These are phyloP conservation scores for Eutrema heterophyllum DNA, from an alignment of 345 rosid genomes.

Conservation along the genomic window DNA sequence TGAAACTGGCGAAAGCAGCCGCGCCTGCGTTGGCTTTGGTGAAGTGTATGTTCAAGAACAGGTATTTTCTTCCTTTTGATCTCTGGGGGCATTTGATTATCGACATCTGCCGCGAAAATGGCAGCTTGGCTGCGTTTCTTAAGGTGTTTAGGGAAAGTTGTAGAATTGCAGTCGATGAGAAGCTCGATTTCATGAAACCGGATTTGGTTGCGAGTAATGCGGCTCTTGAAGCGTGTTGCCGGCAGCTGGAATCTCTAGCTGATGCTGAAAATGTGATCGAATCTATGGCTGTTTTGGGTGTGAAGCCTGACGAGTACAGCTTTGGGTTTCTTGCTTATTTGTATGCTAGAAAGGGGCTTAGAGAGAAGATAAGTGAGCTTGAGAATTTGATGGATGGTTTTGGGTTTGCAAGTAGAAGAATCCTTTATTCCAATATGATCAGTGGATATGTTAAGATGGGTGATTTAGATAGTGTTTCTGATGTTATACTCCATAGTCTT, in stretches of 20 bases:
- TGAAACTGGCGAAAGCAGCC: slow-evolving; percentile 50
- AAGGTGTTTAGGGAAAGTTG: slow-evolving; percentile 66
- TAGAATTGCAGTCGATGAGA: slow-evolving; percentile 70
- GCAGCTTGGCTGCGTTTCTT: slow-evolving; percentile 46
- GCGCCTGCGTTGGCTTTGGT: slow-evolving; percentile 81
- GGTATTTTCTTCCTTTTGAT: slow-evolving; percentile 74
- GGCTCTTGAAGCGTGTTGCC: slow-evolving; percentile 69
- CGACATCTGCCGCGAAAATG: slow-evolving; percentile 50
- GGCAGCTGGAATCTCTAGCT: slow-evolving; percentile 47
- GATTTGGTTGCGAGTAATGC: slow-evolving; percentile 64
- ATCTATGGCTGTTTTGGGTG: slow-evolving; percentile 63
- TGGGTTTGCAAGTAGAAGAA: slow-evolving; percentile 42
- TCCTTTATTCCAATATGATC: slow-evolving; percentile 54
- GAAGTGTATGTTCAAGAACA: slow-evolving; percentile 68
- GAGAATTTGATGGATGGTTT: slow-evolving; percentile 54
- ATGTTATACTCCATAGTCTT: slow-evolving; percentile 41
- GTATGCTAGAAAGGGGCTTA: slow-evolving; percentile 71
- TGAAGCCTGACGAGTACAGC: slow-evolving; percentile 67
- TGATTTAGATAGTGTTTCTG: slow-evolving; percentile 51
- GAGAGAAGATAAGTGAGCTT: slow-evolving; percentile 60
- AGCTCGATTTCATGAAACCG: slow-evolving; percentile 70
- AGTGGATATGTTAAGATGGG: slow-evolving; percentile 61
- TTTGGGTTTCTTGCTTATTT: slow-evolving; percentile 82
- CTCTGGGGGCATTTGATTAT: slow-evolving; percentile 65
- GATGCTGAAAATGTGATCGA: slow-evolving; percentile 68